Percentiles rank a stretch among this genome's conserved stretches.
Evolutionary conservation across 352 stramenopile genomes (phyloP).

Genomic region (Elongisporangium undulatum): DNA sequence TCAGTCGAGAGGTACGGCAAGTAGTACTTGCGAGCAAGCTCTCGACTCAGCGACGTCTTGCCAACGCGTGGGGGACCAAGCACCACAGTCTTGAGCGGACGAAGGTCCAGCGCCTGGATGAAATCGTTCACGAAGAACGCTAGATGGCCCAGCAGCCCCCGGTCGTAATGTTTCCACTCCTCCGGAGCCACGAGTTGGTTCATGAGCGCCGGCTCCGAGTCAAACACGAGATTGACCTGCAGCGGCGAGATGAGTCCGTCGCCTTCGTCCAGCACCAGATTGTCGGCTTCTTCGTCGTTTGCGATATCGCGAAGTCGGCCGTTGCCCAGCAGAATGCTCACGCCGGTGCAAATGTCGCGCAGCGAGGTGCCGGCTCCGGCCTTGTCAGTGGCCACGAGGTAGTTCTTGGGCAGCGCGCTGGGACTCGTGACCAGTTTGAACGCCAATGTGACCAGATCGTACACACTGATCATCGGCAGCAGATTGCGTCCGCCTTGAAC

Average conservation of each 20-base stretch:
- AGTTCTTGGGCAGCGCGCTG: constrained; percentile 35
- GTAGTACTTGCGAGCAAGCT: constrained; percentile 68
- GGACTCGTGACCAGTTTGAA: constrained; percentile 35
- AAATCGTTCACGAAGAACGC: constrained; percentile 71
- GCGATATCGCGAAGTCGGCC: constrained; percentile 34
- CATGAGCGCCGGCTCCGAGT: constrained; percentile 42
- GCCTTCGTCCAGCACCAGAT: constrained; percentile 53
- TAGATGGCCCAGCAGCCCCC: constrained; percentile 59
- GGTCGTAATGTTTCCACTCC: constrained; percentile 64
- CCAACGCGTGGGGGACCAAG: constrained; percentile 60
- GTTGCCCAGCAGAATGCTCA: constrained; percentile 57
- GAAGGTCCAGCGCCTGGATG: constrained; percentile 66
- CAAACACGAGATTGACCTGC: constrained; percentile 73
- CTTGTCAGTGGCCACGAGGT: constrained; percentile 65
- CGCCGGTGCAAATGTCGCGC: constrained; percentile 52
- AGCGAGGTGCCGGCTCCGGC: constrained; percentile 46
- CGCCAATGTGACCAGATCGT: constrained; percentile 61
- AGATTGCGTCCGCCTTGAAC: constrained; percentile 46
- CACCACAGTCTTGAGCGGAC: constrained; percentile 64
- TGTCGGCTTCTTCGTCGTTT: constrained; percentile 42
- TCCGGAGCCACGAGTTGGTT: constrained; percentile 49
- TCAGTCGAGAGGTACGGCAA: constrained; percentile 54
- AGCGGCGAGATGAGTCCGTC: constrained; percentile 50
- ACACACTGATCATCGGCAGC: constrained; percentile 82
- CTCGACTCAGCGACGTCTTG: constrained; percentile 51